Percentiles rank a stretch among this genome's conserved stretches.
Evolutionary conservation across 352 stramenopile genomes (phyloP).

Genomic region (Albugo laibachii): DNA sequence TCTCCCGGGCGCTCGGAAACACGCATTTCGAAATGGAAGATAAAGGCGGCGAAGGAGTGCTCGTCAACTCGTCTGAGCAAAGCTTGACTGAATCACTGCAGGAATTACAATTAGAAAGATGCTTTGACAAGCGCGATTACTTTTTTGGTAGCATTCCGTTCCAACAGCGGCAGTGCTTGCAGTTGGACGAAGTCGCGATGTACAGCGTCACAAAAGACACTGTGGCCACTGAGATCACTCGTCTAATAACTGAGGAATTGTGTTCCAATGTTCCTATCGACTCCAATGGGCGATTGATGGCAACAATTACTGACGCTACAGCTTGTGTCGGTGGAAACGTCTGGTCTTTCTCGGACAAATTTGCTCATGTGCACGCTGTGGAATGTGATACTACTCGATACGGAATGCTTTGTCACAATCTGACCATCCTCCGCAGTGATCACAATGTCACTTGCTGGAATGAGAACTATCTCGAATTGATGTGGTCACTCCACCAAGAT

Average conservation of each 20-base stretch:
- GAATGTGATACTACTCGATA: slow-evolving; percentile 40
- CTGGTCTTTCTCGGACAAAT: slow-evolving; percentile 61
- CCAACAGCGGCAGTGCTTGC: slow-evolving; percentile 34
- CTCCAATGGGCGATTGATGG: slow-evolving; percentile 7
- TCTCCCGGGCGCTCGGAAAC: no score
- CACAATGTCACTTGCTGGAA: slow-evolving; percentile 34
- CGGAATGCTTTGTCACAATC: slow-evolving; percentile 57
- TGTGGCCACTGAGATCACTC: slow-evolving; percentile 2
- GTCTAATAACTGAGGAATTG: slow-evolving; percentile 4
- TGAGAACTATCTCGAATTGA: slow-evolving; percentile 47
- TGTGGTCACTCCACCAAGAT: slow-evolving; percentile 46
- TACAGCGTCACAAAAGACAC: slow-evolving; percentile 43
- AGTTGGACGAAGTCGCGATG: slow-evolving; percentile 56
- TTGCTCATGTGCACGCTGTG: slow-evolving; percentile 50
- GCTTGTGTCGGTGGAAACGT: slow-evolving; percentile 65
- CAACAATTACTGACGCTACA: slow-evolving; percentile 55
- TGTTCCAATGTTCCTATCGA: no score
- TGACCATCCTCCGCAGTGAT: slow-evolving; percentile 27
- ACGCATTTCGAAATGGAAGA: no score
- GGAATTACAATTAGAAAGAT: slow-evolving; percentile 12
- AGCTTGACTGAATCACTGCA: no score
- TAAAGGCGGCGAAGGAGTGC: no score
- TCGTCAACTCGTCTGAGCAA: no score
- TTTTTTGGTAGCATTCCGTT: slow-evolving; percentile 62
- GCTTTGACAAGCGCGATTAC: slow-evolving; percentile 67